phyloP scores from a whole-genome alignment of 352 stramenopile genomes.

The Globisporangium polare region DNA sequence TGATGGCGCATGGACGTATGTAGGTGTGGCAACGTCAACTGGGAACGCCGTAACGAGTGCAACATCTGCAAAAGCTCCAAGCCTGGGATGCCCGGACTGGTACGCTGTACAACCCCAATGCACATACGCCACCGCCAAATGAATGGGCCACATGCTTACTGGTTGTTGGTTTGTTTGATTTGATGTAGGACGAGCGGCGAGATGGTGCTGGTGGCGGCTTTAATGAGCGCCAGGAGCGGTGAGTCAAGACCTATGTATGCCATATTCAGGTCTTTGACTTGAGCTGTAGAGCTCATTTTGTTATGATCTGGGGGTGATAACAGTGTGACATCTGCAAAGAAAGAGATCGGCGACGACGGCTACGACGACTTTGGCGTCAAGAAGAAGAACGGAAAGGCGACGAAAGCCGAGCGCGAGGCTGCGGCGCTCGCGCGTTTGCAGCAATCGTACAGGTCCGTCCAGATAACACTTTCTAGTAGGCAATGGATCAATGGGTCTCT shows the following conservation, averaged over 20 bases:
- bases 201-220: conserved; percentile 78
- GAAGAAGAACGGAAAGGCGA: conserved; percentile 76
- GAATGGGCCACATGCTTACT: not conserved
- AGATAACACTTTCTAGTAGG: not conserved
- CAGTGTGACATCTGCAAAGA: conserved; percentile 66
- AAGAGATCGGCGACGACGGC: conserved; percentile 77
- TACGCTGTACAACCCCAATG: conserved; percentile 15
- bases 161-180: not conserved
- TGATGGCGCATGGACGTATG: not conserved
- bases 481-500: not conserved
- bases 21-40: conserved; percentile 86
- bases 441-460: conserved; percentile 67
- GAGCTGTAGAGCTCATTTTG: not conserved
- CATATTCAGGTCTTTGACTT: not conserved
- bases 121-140: not conserved
- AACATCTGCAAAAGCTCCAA: conserved; percentile 87
- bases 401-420: conserved; percentile 73
- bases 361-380: conserved; percentile 87
- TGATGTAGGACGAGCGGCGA: conserved; percentile 64
- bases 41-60: conserved; percentile 79
- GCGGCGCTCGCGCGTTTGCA: conserved; percentile 76
- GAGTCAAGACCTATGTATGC: not conserved
- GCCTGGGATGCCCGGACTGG: conserved; percentile 55
- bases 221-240: conserved; percentile 83
- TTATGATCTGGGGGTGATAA: conserved; percentile 7